A percentile compares a stretch with the other conserved stretches of the same genome.
phyloP scores from a whole-genome alignment of 2,329 filamentous ascomycete genomes.

The Ambrosiella cleistominuta region DNA sequence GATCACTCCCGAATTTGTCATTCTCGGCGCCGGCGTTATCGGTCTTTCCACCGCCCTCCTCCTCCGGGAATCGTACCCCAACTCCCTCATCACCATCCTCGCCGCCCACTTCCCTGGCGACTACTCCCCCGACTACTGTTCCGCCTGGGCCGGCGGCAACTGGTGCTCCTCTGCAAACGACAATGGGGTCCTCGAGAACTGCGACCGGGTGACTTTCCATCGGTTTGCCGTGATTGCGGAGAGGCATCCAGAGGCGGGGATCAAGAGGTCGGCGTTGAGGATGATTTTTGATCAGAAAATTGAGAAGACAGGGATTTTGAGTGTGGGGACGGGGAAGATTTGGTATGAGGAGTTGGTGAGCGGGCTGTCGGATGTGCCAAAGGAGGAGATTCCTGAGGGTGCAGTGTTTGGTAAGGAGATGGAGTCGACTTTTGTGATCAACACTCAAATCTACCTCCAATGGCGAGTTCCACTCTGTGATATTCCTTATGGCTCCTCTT shows the following conservation, averaged over 20 bases:
- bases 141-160: conserved; percentile 65
- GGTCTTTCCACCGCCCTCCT: conserved; percentile 45
- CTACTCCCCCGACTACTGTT: conserved; percentile 67
- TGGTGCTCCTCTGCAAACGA: conserved; percentile 36
- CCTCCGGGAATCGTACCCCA: conserved; percentile 31
- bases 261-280: conserved; percentile 24
- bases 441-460: conserved; percentile 62
- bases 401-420: conserved; percentile 22
- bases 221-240: conserved; percentile 13
- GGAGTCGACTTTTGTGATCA: conserved; percentile 27
- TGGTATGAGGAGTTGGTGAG: conserved; percentile 26
- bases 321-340: conserved; percentile 20
- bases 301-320: conserved; percentile 30
- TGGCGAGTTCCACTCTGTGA: conserved; percentile 29
- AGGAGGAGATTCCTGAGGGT: conserved; percentile 19
- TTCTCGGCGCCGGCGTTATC: conserved; percentile 40
- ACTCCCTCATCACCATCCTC: conserved; percentile 36
- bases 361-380: conserved; percentile 18
- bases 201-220: conserved; percentile 15
- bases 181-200: conserved; percentile 17
- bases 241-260: conserved; percentile 36
- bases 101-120: conserved; percentile 76
- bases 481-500: too few relatives aligned
- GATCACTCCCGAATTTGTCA: conserved; percentile 8
- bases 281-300: conserved; percentile 16